Evolutionary conservation across 805 yeast genomes (phyloP).

Genomic region (Metschnikowia kofuensis): DNA sequence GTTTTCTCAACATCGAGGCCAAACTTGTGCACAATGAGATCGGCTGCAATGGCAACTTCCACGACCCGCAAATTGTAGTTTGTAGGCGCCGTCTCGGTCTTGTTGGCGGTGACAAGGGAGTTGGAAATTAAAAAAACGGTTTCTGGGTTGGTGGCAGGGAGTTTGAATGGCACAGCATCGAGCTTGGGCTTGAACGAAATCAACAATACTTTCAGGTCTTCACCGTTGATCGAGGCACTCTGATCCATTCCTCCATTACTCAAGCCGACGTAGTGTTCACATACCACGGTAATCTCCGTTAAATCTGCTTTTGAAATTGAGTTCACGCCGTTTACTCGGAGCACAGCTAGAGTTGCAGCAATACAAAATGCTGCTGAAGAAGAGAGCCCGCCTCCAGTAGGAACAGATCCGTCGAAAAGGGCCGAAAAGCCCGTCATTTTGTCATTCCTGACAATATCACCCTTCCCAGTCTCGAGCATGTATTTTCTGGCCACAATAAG

Average conservation of each 20-base stretch:
- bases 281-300: conserved; percentile 57
- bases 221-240: conserved; percentile 67
- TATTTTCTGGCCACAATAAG: conserved; percentile 55
- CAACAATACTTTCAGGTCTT: conserved; percentile 52
- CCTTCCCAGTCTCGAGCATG: conserved; percentile 18
- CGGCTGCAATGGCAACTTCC: conserved; percentile 68
- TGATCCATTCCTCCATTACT: conserved; percentile 83
- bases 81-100: conserved; percentile 65
- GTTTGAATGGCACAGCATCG: conserved; percentile 49
- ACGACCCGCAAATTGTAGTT: conserved; percentile 71
- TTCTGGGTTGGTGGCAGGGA: conserved; percentile 45
- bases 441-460: conserved; percentile 21
- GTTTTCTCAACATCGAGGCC: conserved; percentile 39
- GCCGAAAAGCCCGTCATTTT: conserved; percentile 48
- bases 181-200: conserved; percentile 61
- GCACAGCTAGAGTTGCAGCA: conserved; percentile 55
- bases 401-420: conserved; percentile 61
- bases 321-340: conserved; percentile 48
- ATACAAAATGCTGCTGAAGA: conserved; percentile 74
- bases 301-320: conserved; percentile 48
- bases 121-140: conserved; percentile 61
- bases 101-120: conserved; percentile 59
- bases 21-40: conserved; percentile 49
- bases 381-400: conserved; percentile 69
- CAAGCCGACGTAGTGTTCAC: conserved; percentile 71